Base-by-base conservation (phyloP, 352 stramenopile species). In the Globisporangium iwayamae region DNA sequence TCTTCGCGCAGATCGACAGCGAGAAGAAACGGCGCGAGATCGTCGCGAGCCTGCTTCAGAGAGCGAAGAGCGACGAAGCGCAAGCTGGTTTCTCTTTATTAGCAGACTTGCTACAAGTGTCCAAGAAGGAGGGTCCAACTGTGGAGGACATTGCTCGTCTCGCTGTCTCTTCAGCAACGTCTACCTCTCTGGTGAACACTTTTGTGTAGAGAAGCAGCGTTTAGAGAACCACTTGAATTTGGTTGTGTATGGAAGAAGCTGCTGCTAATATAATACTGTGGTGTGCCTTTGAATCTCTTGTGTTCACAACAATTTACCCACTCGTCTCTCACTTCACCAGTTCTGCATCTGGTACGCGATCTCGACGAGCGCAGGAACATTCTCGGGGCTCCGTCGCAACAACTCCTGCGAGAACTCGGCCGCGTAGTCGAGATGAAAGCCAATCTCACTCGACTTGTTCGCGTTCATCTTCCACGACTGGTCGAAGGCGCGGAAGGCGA, bases 271-370 rank as follows among this genome's bases (percentile, higher is more conserved):
- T 55, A 69, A 54, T 66, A 66, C 20, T 59, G 53, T 48, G 41
- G 14, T 47, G 9, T 45, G 38, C 25, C 4, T 61, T 28, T 11
- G 53, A 55, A 1, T 1, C 8, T 13, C 25, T 30, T 39, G 16
- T 22, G 13, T 11, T 54, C n/a, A 6, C n/a, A 22, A 7, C 18
- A 13, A 38, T 13, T 20, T n/a, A 20, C 47, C 25, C 48, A 48
- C 20, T 53, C 57, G 64, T 46, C 32, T 51, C 8, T 50, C 46
- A 48, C 16, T 4, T 70, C 71, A 93, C 80, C 84, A 91, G 45
- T 91, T 86, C 60, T 89, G 85, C 72, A 93, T 73, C 54, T 92
- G 83, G 57, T 91, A 78, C 18, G 86, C 84, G 41, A 75, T 66
- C 9, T 91, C 78, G 13, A 90, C 79, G 50, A 95, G 75, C 18